Evolutionary conservation across 2,329 filamentous ascomycete genomes (phyloP), one percentile per base, ranked within the genome.

Genomic region (Drechslerella dactyloides): DNA sequence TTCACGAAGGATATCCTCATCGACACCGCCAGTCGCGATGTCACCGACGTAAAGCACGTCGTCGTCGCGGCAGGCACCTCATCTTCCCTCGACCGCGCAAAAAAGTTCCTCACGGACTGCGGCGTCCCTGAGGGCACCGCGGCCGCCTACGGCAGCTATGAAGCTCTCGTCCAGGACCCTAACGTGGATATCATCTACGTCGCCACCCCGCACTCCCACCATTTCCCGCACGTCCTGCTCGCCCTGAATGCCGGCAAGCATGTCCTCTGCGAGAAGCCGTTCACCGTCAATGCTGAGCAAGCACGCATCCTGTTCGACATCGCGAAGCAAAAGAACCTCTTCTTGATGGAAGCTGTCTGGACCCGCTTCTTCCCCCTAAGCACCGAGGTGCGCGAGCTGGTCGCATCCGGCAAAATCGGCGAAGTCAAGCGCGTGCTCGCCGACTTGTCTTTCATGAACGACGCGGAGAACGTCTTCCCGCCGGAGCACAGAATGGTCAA

Each of bases 221-320:
- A 96, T 82, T 96, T 93, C 82, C 91, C 96, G 79, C 93, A 96
- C 81, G 85, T 87, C 74, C 90, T 92, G 86, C 85, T 96, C n/a
- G 89, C 88, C 48, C 83, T 96, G 42, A 85, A 90, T 75, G 90
- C 89, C 6, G 90, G 90, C 77, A 96, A 96, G 83, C 85, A 93
- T 77, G 91, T 96, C 30, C 85, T 96, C 35, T 96, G 91, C 80
- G 92, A 96, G 80, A 96, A 96, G 83, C 86, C 92, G 0, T 88
- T 96, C 76, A 96, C 91, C 0, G 90, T 93, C 74, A 96, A 89
- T 74, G 91, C 89, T 1, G 83, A 86, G 8, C 92, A 96, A 81
- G 83, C 89, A 23, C 86, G 85, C 80, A 87, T 87, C 78, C 83
- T 96, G 24, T 85, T 88, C 56, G 86, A 88, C 73, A 87, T 85